Evolutionary conservation across 164 flowering plant species (phyloP).

Genomic region (Liquidambar formosana): DNA sequence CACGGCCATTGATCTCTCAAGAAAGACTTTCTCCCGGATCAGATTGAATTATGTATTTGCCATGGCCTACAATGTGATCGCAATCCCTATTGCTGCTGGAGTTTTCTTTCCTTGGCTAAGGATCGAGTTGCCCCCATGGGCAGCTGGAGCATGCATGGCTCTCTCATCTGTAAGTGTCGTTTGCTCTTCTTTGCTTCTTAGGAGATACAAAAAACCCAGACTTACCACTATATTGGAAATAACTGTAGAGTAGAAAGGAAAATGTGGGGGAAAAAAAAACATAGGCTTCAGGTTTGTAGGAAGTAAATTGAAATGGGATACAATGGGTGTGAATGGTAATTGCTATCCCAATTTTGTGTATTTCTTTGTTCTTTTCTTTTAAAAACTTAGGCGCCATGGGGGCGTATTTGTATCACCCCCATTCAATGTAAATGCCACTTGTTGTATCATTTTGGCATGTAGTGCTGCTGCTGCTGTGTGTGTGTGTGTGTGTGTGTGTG

Average conservation of each 20-base stretch:
- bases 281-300: not conserved
- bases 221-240: slow-evolving; percentile 87
- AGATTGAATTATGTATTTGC: slow-evolving; percentile 86
- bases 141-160: slow-evolving; percentile 99
- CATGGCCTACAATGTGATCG: slow-evolving; percentile 86
- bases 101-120: slow-evolving; percentile 66
- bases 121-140: slow-evolving; percentile 90
- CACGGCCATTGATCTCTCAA: slow-evolving; percentile 89
- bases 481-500: too few species aligned
- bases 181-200: slow-evolving; percentile 93
- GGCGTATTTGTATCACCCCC: not conserved
- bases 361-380: not conserved
- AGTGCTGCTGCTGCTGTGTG: too few species aligned
- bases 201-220: slow-evolving; percentile 82
- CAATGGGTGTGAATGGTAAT: not conserved
- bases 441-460: slow-evolving; percentile 4
- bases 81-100: slow-evolving; percentile 96
- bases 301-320: not conserved
- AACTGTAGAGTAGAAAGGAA: slow-evolving; percentile 60
- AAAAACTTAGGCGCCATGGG: not conserved
- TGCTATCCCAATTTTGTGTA: slow-evolving; percentile 16
- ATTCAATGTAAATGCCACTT: slow-evolving; percentile 17
- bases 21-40: slow-evolving; percentile 84
- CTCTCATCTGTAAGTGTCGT: slow-evolving; percentile 94
- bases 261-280: not conserved